Percentiles rank a stretch among this genome's conserved stretches.
Conservation (phyloP, 148 eudicot genomes). For the Fagopyrum esculentum region DNA sequence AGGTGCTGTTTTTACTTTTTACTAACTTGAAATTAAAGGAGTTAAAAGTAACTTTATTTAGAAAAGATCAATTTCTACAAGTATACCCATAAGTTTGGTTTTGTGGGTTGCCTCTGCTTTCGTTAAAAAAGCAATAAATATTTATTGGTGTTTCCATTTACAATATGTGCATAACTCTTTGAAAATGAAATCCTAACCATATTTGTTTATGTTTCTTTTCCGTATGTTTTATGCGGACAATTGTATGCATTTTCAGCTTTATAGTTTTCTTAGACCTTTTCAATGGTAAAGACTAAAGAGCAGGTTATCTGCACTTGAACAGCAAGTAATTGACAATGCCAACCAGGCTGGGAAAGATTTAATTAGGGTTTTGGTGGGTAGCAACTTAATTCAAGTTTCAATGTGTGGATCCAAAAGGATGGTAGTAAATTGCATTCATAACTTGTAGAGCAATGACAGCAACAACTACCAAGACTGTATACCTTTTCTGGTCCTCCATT, state of each 20-base stretch:
- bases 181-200: no score
- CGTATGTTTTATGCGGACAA: no score
- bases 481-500: neutral
- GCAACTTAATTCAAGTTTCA: slow-evolving; percentile 2
- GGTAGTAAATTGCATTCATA: neutral
- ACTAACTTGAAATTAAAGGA: no score
- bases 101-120: no score
- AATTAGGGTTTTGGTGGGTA: slow-evolving; percentile 10
- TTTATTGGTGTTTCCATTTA: no score
- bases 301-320: neutral
- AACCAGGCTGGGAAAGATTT: neutral
- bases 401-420: neutral
- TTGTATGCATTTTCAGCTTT: neutral
- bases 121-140: no score
- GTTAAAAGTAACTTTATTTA: no score
- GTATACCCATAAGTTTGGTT: no score
- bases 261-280: neutral
- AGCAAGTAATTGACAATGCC: neutral
- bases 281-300: neutral
- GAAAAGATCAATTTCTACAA: no score
- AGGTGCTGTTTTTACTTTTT: slow-evolving; percentile 31
- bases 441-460: neutral
- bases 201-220: no score
- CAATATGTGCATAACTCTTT: no score
- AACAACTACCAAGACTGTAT: neutral